Evolutionary conservation across 768 basidiomycete species (phyloP).

Genomic region (Cantharellus cinnabarinus): DNA sequence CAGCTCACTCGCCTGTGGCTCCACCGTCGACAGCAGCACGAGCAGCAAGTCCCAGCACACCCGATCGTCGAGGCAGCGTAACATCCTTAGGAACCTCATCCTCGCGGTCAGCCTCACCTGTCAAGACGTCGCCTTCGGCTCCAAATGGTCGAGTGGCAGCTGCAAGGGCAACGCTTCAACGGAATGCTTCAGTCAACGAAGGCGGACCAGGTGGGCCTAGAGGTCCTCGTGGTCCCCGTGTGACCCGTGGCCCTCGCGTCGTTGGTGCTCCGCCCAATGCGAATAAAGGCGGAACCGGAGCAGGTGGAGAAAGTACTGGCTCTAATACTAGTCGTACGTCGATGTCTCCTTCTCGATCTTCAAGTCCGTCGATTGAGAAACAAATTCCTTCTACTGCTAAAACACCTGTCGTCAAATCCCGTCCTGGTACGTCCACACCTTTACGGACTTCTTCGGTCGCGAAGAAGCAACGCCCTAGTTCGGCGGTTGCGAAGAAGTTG

Average conservation of each 20-base stretch:
- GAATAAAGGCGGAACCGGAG: neutral
- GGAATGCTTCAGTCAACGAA: neutral
- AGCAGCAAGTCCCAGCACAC: neutral
- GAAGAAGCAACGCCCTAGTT: neutral
- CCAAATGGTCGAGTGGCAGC: neutral
- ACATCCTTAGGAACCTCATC: neutral
- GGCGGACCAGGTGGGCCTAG: neutral
- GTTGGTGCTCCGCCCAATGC: neutral
- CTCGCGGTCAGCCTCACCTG: neutral
- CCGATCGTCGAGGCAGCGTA: neutral
- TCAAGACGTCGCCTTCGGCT: neutral
- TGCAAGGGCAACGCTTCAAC: neutral
- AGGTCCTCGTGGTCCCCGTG: neutral
- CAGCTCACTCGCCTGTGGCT: neutral
- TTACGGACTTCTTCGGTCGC: neutral
- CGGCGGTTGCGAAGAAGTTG: conserved; percentile 4
- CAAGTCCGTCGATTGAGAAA: neutral
- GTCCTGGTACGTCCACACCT: conserved; percentile 3
- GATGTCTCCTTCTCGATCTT: neutral
- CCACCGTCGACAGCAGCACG: neutral
- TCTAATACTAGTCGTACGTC: neutral
- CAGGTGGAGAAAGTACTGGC: neutral
- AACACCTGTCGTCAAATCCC: neutral
- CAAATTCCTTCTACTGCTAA: neutral
- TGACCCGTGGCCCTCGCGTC: neutral